Base-by-base conservation (phyloP, 257 asterid genomes). In the Salvia rosmarinus region DNA sequence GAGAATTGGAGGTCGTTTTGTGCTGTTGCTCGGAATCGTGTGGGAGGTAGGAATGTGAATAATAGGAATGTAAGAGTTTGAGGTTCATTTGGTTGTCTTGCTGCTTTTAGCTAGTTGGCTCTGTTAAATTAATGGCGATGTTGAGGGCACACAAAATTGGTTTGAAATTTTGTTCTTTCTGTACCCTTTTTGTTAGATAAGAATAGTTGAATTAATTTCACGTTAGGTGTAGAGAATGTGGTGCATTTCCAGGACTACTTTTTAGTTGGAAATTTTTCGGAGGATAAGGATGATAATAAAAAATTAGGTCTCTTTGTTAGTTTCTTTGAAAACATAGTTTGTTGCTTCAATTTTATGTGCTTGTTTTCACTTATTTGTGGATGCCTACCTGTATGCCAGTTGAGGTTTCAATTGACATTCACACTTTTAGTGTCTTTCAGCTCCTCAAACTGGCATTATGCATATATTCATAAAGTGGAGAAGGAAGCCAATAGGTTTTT, bases 1-100 rank as follows among this genome's bases (percentile, higher is more conserved):
- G 74, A 62, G 37, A 61, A 58, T 68, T 64, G 77, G 78, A 63
- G 79, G 73, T 75, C 52, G 9, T 58, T 66, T 60, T 47, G 19
- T 71, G 76, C 28, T 63, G 73, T 43, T 64, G 3, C 23, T 55
- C 35, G 75, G 62, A 67, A 63, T 46, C 72, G 64, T 47, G 25
- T 64, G 54, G 65, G 6, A 51, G 70, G 56, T n/a, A 64, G 34
- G 67, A 39, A 37, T 61, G 5, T n/a, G 47, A 42, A 71, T 71
- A 21, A 39, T 43, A 23, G 63, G 69, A 62, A 43, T 59, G 51
- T 37, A n/a, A 8, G 50, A 49, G 25, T 47, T 62, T 55, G 6
- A 19, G 71, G 62, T 67, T 63, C 60, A 9, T 47, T 68, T 68
- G 71, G 57, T 66, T 46, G 34, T 64, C 20, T 28, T 32, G 66